Base-by-base conservation (phyloP, 169 alveolate species). In the Perkinsus marinus region DNA sequence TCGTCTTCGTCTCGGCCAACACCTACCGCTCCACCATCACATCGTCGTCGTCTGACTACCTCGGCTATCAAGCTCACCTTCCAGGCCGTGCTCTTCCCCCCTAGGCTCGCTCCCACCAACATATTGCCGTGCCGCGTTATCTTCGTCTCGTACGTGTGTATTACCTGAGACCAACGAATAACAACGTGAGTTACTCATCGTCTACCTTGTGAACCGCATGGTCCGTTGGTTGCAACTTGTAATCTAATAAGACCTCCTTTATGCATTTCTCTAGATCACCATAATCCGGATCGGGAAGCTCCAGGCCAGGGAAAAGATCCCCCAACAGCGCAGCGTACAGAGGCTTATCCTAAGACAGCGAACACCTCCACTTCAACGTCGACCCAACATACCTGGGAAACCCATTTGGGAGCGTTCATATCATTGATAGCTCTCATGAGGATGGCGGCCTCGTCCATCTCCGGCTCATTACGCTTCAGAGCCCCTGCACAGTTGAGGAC, bases 101-200 rank as follows among this genome's bases (percentile, higher is more conserved):
- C 96, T 30, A 99, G 99, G 39, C 99, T 97, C 90, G 98, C 98
- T 7, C 99, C 99, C 43, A 98, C 99, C 95, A 98, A 93, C 99
- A 98, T 98, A 34, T 97, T 98, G 90, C 99, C 99, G 94, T 98
- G 99, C 92, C 98, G 98, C 68, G 98, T 95, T 93, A 97, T 97
- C 95, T 96, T 96, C 90, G 98, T 98, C 93, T 98, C 97, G 95
- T 96, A 96, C 90, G 97, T 95, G 94, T 97, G 97, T 68, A 97
- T 93, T 17, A 96, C 97, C 93, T 97, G 97, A 90, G 26, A 89
- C 68, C 46, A 3, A 6, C 46, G 10, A 41, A 3, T 10, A 41
- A n/a, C n/a, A n/a, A n/a, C n/a, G n/a, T n/a, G n/a, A n/a, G n/a
- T 41, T 41, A 3, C 46, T 41, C 46, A 6, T 89, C 91, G 36